Conservation (phyloP, 2,329 filamentous ascomycete genomes). For the Mollisia scopiformis region DNA sequence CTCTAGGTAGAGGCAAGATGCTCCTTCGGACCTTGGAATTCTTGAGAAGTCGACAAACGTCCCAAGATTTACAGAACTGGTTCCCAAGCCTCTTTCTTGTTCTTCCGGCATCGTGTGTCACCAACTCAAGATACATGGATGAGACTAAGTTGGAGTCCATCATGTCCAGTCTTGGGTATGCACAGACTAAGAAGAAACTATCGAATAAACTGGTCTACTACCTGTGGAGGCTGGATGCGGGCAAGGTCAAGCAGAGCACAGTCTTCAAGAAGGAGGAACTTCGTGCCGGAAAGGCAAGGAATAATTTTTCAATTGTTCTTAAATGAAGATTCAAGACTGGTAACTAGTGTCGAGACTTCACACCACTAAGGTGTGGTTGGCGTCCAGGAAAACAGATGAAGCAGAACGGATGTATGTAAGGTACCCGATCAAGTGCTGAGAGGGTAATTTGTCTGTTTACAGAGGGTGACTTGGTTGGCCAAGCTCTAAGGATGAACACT, state of each 20-base stretch:
- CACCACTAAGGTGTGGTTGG: not conserved
- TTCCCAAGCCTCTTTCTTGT: constrained; percentile 85
- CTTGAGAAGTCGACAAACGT: constrained; percentile 47
- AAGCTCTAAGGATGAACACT: not conserved
- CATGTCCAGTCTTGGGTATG: constrained; percentile 78
- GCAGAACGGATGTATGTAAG: not conserved
- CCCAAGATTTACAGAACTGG: constrained; percentile 32
- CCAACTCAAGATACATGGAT: constrained; percentile 89
- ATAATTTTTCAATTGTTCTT: constrained; percentile 88
- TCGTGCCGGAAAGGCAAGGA: constrained; percentile 74
- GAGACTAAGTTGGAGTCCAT: constrained; percentile 70
- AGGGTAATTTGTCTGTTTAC: constrained; percentile 11
- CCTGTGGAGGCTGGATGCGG: constrained; percentile 64
- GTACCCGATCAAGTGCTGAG: constrained; percentile 32
- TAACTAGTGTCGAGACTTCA: not conserved
- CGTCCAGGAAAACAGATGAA: not conserved
- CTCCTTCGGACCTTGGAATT: constrained; percentile 75
- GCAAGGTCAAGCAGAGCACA: constrained; percentile 27
- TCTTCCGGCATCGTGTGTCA: constrained; percentile 82
- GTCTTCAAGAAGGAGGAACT: constrained; percentile 75
- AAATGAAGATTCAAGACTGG: constrained; percentile 31
- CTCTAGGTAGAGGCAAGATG: constrained; percentile 80
- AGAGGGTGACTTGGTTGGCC: not conserved
- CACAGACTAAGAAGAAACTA: constrained; percentile 65
- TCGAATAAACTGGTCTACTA: constrained; percentile 88